These are phyloP conservation scores for Globisporangium cylindrosporum DNA, from an alignment of 352 stramenopile genomes.

Conservation along the genomic window DNA sequence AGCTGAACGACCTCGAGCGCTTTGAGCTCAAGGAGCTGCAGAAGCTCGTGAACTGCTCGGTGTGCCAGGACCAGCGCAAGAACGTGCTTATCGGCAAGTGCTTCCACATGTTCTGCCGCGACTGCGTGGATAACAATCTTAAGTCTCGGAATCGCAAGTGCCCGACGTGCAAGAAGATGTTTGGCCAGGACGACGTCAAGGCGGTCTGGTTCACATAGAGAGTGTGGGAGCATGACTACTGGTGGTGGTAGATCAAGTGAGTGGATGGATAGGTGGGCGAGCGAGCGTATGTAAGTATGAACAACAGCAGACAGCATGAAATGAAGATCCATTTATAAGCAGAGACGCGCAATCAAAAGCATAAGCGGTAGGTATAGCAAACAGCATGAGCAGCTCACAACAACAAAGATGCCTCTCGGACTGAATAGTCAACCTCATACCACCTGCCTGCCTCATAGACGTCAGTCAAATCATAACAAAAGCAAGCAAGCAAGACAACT, in stretches of 20 bases:
- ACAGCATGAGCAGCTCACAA: no score
- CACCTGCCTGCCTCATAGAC: no score
- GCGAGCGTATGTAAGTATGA: neutral
- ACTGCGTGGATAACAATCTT: constrained; percentile 86
- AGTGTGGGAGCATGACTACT: neutral
- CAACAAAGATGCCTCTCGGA: no score
- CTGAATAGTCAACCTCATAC: no score
- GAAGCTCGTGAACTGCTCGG: constrained; percentile 82
- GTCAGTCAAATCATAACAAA: no score
- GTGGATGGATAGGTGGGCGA: neutral
- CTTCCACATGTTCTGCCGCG: constrained; percentile 88
- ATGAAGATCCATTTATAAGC: neutral
- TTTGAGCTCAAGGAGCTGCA: constrained; percentile 81
- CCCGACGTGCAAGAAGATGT: constrained; percentile 90
- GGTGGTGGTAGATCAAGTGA: constrained; percentile 23
- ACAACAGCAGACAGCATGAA: neutral
- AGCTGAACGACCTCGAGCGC: constrained; percentile 68
- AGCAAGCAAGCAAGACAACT: no score
- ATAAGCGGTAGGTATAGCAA: no score
- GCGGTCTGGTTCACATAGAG: constrained; percentile 77
- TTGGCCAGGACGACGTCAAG: constrained; percentile 87
- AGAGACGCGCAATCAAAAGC: neutral
- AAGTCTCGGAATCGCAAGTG: constrained; percentile 89
- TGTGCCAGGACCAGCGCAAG: constrained; percentile 84
- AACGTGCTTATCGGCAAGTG: constrained; percentile 88